These are phyloP conservation scores for Aspergillus amoenus DNA, from an alignment of 2,329 filamentous ascomycete genomes.

Conservation along the genomic window DNA sequence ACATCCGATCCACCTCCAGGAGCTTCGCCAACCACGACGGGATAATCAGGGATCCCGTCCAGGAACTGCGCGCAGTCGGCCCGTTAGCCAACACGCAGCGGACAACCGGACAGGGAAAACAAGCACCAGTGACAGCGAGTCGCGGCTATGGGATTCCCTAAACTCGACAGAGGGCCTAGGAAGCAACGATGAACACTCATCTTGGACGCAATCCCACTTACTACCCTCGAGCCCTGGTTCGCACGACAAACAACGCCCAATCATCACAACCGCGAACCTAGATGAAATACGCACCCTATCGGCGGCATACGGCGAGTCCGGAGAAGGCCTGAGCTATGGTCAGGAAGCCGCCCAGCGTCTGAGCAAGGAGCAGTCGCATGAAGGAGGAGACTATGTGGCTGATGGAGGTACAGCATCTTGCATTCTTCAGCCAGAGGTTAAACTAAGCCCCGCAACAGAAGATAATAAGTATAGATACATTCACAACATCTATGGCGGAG, in stretches of 20 bases:
- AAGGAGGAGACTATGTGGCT: constrained; percentile 19
- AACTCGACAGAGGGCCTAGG: constrained; percentile 10
- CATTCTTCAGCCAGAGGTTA: constrained; percentile 60
- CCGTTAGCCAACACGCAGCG: constrained; percentile 11
- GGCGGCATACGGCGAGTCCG: constrained; percentile 8
- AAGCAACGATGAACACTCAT: constrained; percentile 3
- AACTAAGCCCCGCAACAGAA: constrained; percentile 62
- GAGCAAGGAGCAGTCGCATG: constrained; percentile 18
- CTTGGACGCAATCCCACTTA: constrained; percentile 7
- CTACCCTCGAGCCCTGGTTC: constrained; percentile 14
- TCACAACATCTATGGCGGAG: constrained; percentile 62
- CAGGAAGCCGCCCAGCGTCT: constrained; percentile 17
- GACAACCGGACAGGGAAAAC: constrained; percentile 14
- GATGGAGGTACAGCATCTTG: constrained; percentile 27
- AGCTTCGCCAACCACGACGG: constrained; percentile 9
- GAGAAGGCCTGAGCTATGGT: constrained; percentile 16
- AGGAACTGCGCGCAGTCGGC: constrained; percentile 8
- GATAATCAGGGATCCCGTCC: constrained; percentile 7
- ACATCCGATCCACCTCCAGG: constrained; percentile 8
- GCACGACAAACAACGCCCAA: constrained; percentile 9
- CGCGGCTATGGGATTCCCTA: constrained; percentile 12
- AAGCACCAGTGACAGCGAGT: constrained; percentile 10
- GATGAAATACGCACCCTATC: constrained; percentile 12
- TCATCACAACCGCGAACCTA: constrained; percentile 7
- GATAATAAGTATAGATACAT: constrained; percentile 57